A percentile compares a stretch with the other conserved stretches of the same genome.
Evolutionary conservation across 176 grass and related monocot genomes (phyloP).

Genomic region (Olyra latifolia): DNA sequence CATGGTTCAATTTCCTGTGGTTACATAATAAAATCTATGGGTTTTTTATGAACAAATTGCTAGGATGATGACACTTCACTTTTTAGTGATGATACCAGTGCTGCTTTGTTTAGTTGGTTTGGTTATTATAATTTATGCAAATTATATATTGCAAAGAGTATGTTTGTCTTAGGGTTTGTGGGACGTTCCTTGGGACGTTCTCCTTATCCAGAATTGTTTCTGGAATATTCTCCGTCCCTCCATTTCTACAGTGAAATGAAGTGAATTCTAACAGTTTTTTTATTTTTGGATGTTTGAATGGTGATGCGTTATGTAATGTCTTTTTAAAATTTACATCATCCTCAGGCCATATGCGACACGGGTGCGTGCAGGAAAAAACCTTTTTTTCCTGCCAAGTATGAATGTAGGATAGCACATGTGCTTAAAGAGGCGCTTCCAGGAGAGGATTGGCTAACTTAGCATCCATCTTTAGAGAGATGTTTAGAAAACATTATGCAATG

Average conservation of each 20-base stretch:
- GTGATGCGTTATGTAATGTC: neutral
- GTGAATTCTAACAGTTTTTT: neutral
- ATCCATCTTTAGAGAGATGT: no score
- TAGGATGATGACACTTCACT: slow-evolving; percentile 20
- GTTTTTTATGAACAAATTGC: slow-evolving; percentile 22
- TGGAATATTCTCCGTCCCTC: slow-evolving; percentile 5
- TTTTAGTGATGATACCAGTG: slow-evolving; percentile 10
- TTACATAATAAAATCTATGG: slow-evolving; percentile 30
- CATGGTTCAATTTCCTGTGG: neutral
- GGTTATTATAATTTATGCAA: neutral
- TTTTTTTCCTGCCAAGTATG: no score
- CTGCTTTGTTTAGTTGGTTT: slow-evolving; percentile 11
- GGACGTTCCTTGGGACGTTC: no score
- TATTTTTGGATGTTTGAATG: neutral
- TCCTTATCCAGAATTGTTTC: neutral
- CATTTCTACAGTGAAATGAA: neutral
- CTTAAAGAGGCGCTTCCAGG: no score
- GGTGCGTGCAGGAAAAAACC: no score
- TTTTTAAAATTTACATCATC: neutral
- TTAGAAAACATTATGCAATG: no score
- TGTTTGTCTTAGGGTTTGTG: neutral
- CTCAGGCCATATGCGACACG: no score
- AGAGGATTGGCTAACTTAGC: no score
- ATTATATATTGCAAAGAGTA: neutral
- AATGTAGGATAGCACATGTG: no score